Evolutionary conservation across 257 asterid species (phyloP).

Genomic region (Vinca minor): DNA sequence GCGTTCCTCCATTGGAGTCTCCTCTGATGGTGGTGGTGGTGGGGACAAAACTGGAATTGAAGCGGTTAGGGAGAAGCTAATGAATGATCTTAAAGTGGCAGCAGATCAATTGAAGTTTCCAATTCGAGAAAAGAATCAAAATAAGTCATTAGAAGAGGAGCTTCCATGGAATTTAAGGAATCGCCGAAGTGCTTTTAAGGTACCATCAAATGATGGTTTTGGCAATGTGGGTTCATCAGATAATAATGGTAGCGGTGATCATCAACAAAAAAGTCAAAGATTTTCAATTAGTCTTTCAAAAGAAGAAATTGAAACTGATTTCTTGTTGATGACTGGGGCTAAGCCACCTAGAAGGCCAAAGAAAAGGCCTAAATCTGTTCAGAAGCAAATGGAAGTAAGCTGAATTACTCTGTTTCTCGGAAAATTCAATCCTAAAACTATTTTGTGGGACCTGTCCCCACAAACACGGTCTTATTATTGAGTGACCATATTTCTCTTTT

Average conservation of each 20-base stretch:
- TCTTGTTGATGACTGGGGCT: constrained; percentile 16
- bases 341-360: constrained; percentile 12
- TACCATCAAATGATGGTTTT: background rate
- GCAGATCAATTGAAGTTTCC: background rate
- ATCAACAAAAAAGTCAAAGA: background rate
- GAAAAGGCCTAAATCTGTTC: constrained; percentile 9
- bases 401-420: background rate
- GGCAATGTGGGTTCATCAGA: background rate
- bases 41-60: constrained; percentile 3
- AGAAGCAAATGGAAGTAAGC: constrained; percentile 12
- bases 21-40: too few relatives aligned
- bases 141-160: constrained; percentile 6
- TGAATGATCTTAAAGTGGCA: constrained; percentile 1
- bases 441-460: too few relatives aligned
- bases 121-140: background rate
- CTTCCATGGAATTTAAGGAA: constrained; percentile 9
- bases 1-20: too few relatives aligned
- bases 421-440: too few relatives aligned
- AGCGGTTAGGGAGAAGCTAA: constrained; percentile 4
- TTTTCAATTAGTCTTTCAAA: constrained; percentile 9
- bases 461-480: too few relatives aligned
- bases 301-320: constrained; percentile 18
- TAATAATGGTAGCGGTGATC: background rate
- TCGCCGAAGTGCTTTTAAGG: background rate
- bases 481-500: too few relatives aligned